Percentiles rank a stretch among this genome's conserved stretches.
Evolutionary conservation across 768 basidiomycete species (phyloP).

Genomic region (Xerocomellus chrysenteron): DNA sequence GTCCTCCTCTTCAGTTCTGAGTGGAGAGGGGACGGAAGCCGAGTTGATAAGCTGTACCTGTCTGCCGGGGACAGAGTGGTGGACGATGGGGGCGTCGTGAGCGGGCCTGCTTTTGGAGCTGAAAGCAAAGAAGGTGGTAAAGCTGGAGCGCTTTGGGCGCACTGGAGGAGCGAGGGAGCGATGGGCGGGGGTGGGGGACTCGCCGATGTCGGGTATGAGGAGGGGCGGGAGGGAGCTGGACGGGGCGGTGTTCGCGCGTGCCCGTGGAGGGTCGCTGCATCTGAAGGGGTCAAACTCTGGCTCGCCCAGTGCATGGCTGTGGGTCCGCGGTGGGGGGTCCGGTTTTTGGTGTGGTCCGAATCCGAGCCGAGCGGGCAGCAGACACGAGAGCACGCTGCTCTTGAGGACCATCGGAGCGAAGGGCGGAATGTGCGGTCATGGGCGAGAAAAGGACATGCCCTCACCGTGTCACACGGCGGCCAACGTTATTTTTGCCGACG

Average conservation of each 20-base stretch:
- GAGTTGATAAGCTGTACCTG: constrained; percentile 12
- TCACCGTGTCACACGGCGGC: constrained; percentile 22
- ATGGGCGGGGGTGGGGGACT: constrained; percentile 46
- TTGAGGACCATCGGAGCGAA: constrained; percentile 34
- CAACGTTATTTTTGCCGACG: constrained; percentile 5
- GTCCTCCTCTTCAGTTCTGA: constrained; percentile 40
- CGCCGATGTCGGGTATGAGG: constrained; percentile 47
- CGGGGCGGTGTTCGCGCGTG: constrained; percentile 32
- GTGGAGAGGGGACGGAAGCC: constrained; percentile 18
- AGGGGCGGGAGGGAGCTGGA: constrained; percentile 39
- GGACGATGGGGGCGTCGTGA: constrained; percentile 20
- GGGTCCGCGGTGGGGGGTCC: constrained; percentile 20
- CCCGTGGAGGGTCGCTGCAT: constrained; percentile 3
- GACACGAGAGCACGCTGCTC: constrained; percentile 31
- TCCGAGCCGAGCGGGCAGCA: constrained; percentile 39
- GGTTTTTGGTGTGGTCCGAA: constrained; percentile 24
- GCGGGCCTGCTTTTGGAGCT: constrained; percentile 24
- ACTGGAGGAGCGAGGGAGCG: constrained; percentile 18
- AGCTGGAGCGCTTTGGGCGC: constrained; percentile 46
- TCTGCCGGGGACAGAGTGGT: constrained; percentile 12
- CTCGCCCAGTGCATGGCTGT: constrained; percentile 35
- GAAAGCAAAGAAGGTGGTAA: constrained; percentile 30
- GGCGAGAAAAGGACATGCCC: constrained; percentile 2
- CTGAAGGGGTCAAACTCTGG: constrained; percentile 32
- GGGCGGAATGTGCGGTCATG: constrained; percentile 13